These are phyloP conservation scores for Solanum infundibuliforme DNA, from an alignment of 257 asterid species.

Conservation along the genomic window DNA sequence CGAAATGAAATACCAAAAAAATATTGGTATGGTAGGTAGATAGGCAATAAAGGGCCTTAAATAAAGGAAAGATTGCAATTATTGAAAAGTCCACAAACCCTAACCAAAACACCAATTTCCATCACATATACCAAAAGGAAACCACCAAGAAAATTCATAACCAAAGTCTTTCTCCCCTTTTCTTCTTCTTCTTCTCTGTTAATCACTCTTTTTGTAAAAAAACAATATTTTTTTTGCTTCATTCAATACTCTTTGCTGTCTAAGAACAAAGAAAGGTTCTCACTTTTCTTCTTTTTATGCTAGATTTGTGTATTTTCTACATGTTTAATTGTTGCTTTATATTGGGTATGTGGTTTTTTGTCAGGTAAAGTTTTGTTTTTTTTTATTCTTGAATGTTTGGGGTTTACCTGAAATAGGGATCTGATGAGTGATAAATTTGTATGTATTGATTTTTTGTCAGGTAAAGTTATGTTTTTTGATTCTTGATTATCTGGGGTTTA, in stretches of 20 bases:
- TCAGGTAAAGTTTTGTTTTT: neutral
- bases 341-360: neutral
- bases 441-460: neutral
- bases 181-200: neutral
- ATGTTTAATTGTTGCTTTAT: neutral
- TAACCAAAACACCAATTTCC: neutral
- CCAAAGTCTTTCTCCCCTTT: slow-evolving; percentile 7
- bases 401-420: neutral
- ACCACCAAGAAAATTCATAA: slow-evolving; percentile 23
- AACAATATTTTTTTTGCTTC: neutral
- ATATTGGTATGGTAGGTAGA: neutral
- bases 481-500: neutral
- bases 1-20: neutral
- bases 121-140: neutral
- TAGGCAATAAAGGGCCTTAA: neutral
- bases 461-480: neutral
- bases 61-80: neutral
- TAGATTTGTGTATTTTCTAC: neutral
- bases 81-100: neutral
- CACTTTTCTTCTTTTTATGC: neutral
- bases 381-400: neutral
- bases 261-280: neutral
- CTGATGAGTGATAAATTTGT: neutral
- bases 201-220: neutral
- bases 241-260: neutral